phyloP scores from a whole-genome alignment of 2,329 filamentous ascomycete species.

The Exophiala viscosa region DNA sequence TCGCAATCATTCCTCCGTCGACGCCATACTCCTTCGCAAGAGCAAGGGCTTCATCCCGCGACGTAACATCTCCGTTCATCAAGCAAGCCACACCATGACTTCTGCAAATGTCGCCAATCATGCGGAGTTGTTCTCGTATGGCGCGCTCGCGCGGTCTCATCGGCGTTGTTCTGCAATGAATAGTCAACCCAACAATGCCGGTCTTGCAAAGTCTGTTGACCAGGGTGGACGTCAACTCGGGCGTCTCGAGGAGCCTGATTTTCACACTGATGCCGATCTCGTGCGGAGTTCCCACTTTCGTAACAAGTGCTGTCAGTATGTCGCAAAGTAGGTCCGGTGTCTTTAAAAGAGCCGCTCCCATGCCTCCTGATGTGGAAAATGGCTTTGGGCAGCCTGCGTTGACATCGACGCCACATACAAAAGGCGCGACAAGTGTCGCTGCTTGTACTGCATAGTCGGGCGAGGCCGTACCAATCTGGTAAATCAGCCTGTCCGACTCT shows the following conservation, averaged over 20 bases:
- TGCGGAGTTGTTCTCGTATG: conserved; percentile 77
- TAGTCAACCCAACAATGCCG: conserved; percentile 85
- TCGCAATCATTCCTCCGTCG: conserved; percentile 96
- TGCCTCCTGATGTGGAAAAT: conserved; percentile 88
- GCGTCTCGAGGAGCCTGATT: conserved; percentile 78
- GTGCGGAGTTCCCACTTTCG: conserved; percentile 69
- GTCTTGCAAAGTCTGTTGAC: conserved; percentile 77
- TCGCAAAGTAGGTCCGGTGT: conserved; percentile 78
- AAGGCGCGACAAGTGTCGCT: conserved; percentile 74
- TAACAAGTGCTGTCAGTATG: conserved; percentile 79
- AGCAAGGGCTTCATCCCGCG: conserved; percentile 65
- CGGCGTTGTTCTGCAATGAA: conserved; percentile 92
- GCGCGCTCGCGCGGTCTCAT: conserved; percentile 90
- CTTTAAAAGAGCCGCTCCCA: conserved; percentile 86
- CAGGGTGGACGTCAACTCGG: conserved; percentile 70
- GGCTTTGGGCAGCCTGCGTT: conserved; percentile 98
- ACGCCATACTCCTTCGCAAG: conserved; percentile 77
- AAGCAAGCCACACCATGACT: conserved; percentile 85
- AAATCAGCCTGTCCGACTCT: conserved; percentile 74
- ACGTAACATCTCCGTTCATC: conserved; percentile 90
- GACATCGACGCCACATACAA: conserved; percentile 92
- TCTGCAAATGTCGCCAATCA: conserved; percentile 76
- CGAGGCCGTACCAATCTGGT: conserved; percentile 85
- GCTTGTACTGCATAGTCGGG: conserved; percentile 80
- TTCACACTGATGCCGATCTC: conserved; percentile 96